Evolutionary conservation across 2,329 filamentous ascomycete species (phyloP).

Genomic region (Teratosphaeria viscida): DNA sequence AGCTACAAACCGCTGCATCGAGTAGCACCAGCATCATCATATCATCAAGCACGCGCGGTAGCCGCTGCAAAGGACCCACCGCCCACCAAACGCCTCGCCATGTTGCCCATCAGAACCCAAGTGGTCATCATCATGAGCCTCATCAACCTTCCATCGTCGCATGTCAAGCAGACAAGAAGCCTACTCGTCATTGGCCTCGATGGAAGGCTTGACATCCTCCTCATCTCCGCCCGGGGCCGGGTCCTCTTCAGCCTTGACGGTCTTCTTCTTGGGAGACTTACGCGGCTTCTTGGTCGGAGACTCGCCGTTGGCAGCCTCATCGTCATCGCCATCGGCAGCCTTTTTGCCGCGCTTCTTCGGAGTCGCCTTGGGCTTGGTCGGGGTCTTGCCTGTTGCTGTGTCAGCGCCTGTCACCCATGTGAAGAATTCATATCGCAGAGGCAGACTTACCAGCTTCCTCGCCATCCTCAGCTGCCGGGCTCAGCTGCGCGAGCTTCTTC

Average conservation of each 20-base stretch:
- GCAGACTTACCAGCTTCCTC: constrained; percentile 10
- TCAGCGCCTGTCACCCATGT: constrained; percentile 2
- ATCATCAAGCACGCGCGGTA: neutral
- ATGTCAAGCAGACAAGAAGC: neutral
- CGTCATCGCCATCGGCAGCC: constrained; percentile 10
- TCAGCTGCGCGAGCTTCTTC: constrained; percentile 20
- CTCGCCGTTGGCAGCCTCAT: constrained; percentile 10
- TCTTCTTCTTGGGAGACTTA: constrained; percentile 14
- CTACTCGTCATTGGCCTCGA: neutral
- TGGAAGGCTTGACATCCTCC: neutral
- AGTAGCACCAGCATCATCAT: neutral
- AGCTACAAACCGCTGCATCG: neutral
- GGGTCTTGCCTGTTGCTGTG: constrained; percentile 5
- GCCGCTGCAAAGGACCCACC: neutral
- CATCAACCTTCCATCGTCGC: neutral
- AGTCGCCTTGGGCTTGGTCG: constrained; percentile 11
- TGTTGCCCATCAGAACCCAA: neutral
- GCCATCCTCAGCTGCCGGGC: constrained; percentile 5
- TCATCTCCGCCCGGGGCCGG: neutral
- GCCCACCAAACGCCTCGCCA: neutral
- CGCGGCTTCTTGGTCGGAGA: constrained; percentile 10
- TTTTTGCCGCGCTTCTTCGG: constrained; percentile 22
- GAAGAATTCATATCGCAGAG: neutral
- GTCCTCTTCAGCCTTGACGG: constrained; percentile 4
- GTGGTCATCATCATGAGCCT: neutral